These are phyloP conservation scores for Emergomyces pasteurianus DNA, from an alignment of 2,329 filamentous ascomycete genomes.

Conservation along the genomic window DNA sequence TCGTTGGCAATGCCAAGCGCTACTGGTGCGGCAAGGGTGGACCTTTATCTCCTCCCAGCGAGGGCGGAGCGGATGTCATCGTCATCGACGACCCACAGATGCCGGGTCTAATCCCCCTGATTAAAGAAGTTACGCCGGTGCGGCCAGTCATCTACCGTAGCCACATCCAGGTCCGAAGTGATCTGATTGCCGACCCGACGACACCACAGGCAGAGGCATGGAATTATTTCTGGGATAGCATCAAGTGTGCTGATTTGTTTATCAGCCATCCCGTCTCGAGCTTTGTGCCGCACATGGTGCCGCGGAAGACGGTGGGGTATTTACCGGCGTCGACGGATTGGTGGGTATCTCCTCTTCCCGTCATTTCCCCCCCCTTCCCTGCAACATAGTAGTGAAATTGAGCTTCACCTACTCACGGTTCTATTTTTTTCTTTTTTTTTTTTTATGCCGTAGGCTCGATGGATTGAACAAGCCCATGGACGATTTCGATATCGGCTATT, in stretches of 20 bases:
- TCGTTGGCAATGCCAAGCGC: slow-evolving; percentile 57
- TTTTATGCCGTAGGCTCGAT: slow-evolving; percentile 46
- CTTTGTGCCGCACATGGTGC: slow-evolving; percentile 61
- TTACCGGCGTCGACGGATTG: slow-evolving; percentile 74
- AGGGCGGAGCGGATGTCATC: slow-evolving; percentile 65
- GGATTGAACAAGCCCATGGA: slow-evolving; percentile 66
- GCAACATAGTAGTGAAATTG: background rate
- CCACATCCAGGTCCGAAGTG: slow-evolving; percentile 71
- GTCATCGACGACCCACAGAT: slow-evolving; percentile 78
- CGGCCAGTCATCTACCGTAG: slow-evolving; percentile 69
- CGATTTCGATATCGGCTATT: slow-evolving; percentile 59
- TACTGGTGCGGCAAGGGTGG: slow-evolving; percentile 62
- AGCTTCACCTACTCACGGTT: slow-evolving; percentile 2
- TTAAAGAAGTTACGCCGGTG: slow-evolving; percentile 58
- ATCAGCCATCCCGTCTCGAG: slow-evolving; percentile 67
- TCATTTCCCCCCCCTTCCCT: background rate
- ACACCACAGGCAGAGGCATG: slow-evolving; percentile 63
- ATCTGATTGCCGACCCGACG: slow-evolving; percentile 51
- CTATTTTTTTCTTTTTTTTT: too few relatives aligned
- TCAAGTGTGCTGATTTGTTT: slow-evolving; percentile 62
- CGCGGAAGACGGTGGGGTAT: slow-evolving; percentile 55
- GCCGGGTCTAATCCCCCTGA: slow-evolving; percentile 63
- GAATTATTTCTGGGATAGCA: slow-evolving; percentile 61
- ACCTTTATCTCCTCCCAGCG: slow-evolving; percentile 49
- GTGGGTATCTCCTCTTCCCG: slow-evolving; percentile 24